Evolutionary conservation across 2,329 filamentous ascomycete genomes (phyloP).

Genomic region (Teratosphaeria nubilosa): DNA sequence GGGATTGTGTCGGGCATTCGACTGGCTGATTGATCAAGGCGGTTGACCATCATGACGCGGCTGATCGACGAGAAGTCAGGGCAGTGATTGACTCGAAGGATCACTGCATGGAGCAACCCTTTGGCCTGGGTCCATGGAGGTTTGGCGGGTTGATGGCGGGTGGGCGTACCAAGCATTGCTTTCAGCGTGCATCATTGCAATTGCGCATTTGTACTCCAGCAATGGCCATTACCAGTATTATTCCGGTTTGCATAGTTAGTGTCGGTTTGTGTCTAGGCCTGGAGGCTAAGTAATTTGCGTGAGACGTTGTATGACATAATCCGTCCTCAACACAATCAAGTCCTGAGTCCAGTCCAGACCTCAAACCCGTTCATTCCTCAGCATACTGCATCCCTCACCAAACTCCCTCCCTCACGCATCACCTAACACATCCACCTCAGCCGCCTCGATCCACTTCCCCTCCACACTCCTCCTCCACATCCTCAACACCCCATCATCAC

Average conservation of each 20-base stretch:
- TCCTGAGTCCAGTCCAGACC: not conserved
- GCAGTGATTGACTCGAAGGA: too few relatives aligned
- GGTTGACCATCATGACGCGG: too few relatives aligned
- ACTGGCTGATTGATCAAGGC: too few relatives aligned
- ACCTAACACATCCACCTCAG: conserved; percentile 33
- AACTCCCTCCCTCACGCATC: not conserved
- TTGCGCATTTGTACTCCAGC: not conserved
- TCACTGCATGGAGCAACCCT: not conserved
- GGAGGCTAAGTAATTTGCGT: not conserved
- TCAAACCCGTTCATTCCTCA: not conserved
- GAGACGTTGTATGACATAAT: not conserved
- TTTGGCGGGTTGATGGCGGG: not conserved
- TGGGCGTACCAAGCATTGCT: not conserved
- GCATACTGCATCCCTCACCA: too few relatives aligned
- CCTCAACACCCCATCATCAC: conserved; percentile 57
- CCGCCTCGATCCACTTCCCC: conserved; percentile 39
- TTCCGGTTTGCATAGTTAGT: not conserved
- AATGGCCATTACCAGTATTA: not conserved
- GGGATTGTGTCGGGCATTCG: too few relatives aligned
- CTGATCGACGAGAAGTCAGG: too few relatives aligned
- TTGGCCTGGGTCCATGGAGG: not conserved
- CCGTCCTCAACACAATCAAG: not conserved
- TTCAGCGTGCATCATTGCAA: not conserved
- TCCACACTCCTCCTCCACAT: conserved; percentile 42
- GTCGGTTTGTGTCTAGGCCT: not conserved